Evolutionary conservation across 2,329 filamentous ascomycete species (phyloP), one percentile per base, ranked within the genome.

Genomic region (Sclerotinia spermophila): DNA sequence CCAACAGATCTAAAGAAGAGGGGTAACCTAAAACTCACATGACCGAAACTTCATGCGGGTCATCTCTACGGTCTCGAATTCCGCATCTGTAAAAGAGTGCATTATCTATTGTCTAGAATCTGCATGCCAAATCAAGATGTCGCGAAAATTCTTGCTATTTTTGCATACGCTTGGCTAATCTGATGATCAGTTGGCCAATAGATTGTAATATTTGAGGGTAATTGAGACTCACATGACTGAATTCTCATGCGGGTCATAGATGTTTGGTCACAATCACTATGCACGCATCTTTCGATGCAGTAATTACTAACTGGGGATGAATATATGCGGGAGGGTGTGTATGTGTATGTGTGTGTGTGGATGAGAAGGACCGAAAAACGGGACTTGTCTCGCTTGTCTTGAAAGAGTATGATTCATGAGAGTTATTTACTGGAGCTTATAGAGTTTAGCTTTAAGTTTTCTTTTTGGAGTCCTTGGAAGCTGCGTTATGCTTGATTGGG

Each of bases 331-430:
- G 40, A 35, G 44, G 33, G 13, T 11, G n/a, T n/a, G n/a, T n/a
- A n/a, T n/a, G n/a, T n/a, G n/a, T n/a, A n/a, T n/a, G n/a, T n/a
- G n/a, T 45, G 17, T 10, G 42, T 51, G 40, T 33, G 38, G n/a
- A 61, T 30, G 61, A 65, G 33, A 65, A 65, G 61, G 61, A 27
- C 61, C 61, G 61, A 65, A 44, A 44, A 65, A 59, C 11, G 35
- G 33, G 48, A 53, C 30, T 59, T 59, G 33, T 38, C 56, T 59
- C 35, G 56, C 56, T 38, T 38, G 56, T n/a, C 33, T n/a, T 38
- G 56, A 38, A n/a, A 3, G 33, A 40, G 56, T 40, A n/a, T 10
- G 33, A 27, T 59, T 24, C 35, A 59, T 38, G 35, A 17, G n/a
- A n/a, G 21, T 17, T 59, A 15, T 59, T 59, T 59, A n/a, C 33